These are phyloP conservation scores for Acacia melanoxylon DNA, from an alignment of 306 rosid species.

Conservation along the genomic window DNA sequence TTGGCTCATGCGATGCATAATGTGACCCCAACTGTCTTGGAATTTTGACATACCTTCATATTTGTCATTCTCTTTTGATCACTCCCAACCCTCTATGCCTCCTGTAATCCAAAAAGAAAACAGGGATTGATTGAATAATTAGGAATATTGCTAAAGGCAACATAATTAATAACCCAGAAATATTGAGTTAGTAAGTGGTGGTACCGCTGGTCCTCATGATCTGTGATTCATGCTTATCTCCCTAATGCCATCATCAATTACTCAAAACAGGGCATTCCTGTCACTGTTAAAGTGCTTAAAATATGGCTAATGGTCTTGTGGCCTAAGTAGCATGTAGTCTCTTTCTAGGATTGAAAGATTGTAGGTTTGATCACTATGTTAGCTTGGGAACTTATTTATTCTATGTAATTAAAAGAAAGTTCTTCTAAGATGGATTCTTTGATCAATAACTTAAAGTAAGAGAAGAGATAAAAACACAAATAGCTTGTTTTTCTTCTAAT, in stretches of 20 bases:
- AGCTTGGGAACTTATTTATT: background rate
- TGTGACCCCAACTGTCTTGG: background rate
- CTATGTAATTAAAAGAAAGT: background rate
- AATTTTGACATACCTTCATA: background rate
- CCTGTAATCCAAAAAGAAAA: too few relatives aligned
- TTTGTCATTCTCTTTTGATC: background rate
- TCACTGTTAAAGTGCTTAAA: too few relatives aligned
- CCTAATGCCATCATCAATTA: background rate
- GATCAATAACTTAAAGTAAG: background rate
- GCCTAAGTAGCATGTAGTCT: background rate
- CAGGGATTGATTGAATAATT: background rate
- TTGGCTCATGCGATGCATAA: background rate
- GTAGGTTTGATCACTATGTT: background rate
- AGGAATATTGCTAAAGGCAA: background rate
- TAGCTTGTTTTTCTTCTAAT: background rate
- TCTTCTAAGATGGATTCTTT: background rate
- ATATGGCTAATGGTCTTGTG: too few relatives aligned
- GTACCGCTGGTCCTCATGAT: background rate
- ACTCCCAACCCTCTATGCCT: background rate
- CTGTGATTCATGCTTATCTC: background rate
- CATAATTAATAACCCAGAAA: background rate
- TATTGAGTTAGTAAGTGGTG: background rate
- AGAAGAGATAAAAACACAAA: background rate
- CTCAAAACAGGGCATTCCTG: background rate
- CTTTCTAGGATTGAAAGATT: background rate